phyloP scores from a whole-genome alignment of 148 eudicot genomes.

The Camellia granthamiana region DNA sequence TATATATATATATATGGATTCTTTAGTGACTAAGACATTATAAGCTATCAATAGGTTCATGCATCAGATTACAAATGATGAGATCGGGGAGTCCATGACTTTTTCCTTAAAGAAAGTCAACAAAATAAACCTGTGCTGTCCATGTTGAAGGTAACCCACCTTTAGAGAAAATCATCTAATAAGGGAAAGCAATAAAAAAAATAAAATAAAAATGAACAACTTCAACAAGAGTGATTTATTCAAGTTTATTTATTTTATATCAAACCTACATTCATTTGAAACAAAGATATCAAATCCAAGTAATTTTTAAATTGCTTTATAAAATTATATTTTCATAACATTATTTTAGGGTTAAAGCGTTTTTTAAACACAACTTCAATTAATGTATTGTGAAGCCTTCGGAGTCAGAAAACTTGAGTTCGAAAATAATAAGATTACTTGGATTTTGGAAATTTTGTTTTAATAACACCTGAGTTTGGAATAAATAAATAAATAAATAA shows the following conservation, averaged over 20 bases:
- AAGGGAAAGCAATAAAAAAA: neutral
- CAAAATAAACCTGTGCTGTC: neutral
- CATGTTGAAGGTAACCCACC: neutral
- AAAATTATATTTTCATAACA: too few relatives aligned
- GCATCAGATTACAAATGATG: neutral
- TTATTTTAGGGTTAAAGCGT: too few relatives aligned
- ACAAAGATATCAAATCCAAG: too few relatives aligned
- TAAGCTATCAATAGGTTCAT: constrained; percentile 9
- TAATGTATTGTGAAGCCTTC: too few relatives aligned
- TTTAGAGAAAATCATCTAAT: neutral
- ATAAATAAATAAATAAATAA: too few relatives aligned
- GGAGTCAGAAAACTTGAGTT: too few relatives aligned
- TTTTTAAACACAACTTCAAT: too few relatives aligned
- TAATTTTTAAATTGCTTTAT: too few relatives aligned
- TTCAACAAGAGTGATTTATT: neutral
- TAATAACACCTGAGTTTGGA: too few relatives aligned
- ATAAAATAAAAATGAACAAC: neutral
- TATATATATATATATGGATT: neutral
- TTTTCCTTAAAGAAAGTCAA: neutral
- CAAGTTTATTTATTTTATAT: neutral
- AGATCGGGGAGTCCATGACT: neutral
- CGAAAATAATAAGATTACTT: too few relatives aligned
- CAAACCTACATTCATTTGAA: too few relatives aligned
- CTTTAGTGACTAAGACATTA: constrained; percentile 7
- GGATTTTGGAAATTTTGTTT: too few relatives aligned